Base-by-base conservation (phyloP, 331 rosid genomes). In the Cucumis variabilis region DNA sequence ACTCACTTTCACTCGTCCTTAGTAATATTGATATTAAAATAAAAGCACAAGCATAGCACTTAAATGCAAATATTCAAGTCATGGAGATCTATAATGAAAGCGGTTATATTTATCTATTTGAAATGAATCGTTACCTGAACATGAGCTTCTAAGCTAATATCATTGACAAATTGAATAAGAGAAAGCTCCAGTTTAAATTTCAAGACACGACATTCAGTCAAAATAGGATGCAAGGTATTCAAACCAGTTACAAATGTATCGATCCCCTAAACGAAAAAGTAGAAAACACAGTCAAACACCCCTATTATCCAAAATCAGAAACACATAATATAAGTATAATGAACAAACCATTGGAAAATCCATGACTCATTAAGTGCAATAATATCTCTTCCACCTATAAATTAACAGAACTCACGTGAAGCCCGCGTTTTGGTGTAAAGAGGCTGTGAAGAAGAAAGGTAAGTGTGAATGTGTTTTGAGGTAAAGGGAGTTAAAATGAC, bases 141-240 rank as follows among this genome's bases (percentile, higher is more conserved):
- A 92, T 96, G 98, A 90, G 97, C 98, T 92, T 96, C 96, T 48
- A 98, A 96, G 90, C 98, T 96, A 87, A 95, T 95, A 89, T 93
- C 98, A 89, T 94, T 96, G 75, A 97, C 98, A 93, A 83, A 96
- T 89, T 95, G 98, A 90, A 96, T 94, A 85, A 94, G 87, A 60
- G 94, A 92, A 91, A 96, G 94, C 91, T 96, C 98, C 91, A 91
- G 86, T 25, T 94, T 93, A 16, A 98, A 92, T 93, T 96, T 96
- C 87, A 91, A 87, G 73, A 96, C 99, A 69, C 98, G 97, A 85
- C 99, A 92, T 91, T 95, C 99, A 63, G 95, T 92, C 92, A 96
- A 89, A 92, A 95, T 88, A 60, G 99, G 98, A 92, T 96, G 98
- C 92, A 95, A 90, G 85, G 92, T 91, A 13, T 89, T 91, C 93